These are phyloP conservation scores for Rhodosporidiobolus sp. DNA, from an alignment of 768 basidiomycete genomes.

Conservation along the genomic window DNA sequence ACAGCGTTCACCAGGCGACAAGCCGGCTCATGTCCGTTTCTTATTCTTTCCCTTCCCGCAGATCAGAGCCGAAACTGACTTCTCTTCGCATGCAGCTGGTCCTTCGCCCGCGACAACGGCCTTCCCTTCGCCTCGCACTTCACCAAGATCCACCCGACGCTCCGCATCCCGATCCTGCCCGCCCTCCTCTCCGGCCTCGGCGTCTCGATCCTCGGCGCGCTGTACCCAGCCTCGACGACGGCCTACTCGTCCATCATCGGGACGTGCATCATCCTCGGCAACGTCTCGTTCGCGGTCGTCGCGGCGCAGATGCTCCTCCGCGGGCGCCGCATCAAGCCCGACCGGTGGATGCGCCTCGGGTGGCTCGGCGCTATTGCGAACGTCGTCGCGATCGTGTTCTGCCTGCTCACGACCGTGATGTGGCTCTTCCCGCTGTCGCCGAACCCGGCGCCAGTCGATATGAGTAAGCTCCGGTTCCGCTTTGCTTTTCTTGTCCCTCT, in stretches of 20 bases:
- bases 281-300: neutral
- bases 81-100: neutral
- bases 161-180: neutral
- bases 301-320: neutral
- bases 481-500: too few relatives aligned
- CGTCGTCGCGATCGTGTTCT: conserved; percentile 1
- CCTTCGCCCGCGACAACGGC: conserved; percentile 6
- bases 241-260: conserved; percentile 6
- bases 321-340: neutral
- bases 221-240: neutral
- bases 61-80: neutral
- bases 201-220: conserved; percentile 7
- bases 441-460: neutral
- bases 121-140: neutral
- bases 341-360: neutral
- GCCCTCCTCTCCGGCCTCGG: neutral
- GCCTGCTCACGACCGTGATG: conserved; percentile 4
- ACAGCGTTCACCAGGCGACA: neutral
- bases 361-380: neutral
- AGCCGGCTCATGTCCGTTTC: neutral
- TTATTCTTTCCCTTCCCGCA: neutral
- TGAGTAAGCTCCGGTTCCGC: conserved; percentile 6
- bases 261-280: conserved; percentile 10
- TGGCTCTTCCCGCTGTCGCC: conserved; percentile 4
- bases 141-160: neutral